Evolutionary conservation across 169 alveolate species (phyloP).

Genomic region (Plasmodium gonderi): DNA sequence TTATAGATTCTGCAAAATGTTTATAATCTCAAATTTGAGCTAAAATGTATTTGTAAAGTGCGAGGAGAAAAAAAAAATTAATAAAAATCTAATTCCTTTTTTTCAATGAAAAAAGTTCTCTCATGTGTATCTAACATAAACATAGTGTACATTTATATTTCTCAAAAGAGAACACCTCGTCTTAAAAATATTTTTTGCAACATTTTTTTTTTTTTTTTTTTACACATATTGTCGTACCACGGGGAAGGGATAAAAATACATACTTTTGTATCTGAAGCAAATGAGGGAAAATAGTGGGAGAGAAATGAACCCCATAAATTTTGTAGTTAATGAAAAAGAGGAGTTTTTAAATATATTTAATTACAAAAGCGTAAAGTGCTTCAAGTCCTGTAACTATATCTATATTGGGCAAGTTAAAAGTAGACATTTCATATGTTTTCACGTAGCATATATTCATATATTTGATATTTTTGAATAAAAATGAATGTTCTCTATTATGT

Average conservation of each 20-base stretch:
- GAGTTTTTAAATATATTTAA: slow-evolving; percentile 68
- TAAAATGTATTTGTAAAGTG: not conserved
- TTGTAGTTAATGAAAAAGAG: slow-evolving; percentile 60
- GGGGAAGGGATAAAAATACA: not conserved
- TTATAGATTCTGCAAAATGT: not conserved
- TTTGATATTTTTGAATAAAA: not conserved
- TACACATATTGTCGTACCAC: not conserved
- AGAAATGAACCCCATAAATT: slow-evolving; percentile 1
- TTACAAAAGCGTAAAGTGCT: slow-evolving; percentile 47
- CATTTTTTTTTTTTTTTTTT: not conserved
- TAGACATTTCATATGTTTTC: slow-evolving; percentile 7
- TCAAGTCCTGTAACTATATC: slow-evolving; percentile 26
- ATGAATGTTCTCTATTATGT: not conserved
- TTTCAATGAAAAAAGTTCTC: not conserved
- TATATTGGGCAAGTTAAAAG: slow-evolving; percentile 66
- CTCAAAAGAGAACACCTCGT: not conserved
- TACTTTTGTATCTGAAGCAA: not conserved
- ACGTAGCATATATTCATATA: not conserved
- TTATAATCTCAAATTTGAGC: not conserved
- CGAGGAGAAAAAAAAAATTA: not conserved
- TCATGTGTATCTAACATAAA: not conserved
- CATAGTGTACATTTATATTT: not conserved
- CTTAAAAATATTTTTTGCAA: not conserved
- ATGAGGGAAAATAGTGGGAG: slow-evolving; percentile 4
- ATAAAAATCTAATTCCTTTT: too few species aligned